Conservation (phyloP, 441 rosid genomes). For the Bocquillonia castaneifolia region DNA sequence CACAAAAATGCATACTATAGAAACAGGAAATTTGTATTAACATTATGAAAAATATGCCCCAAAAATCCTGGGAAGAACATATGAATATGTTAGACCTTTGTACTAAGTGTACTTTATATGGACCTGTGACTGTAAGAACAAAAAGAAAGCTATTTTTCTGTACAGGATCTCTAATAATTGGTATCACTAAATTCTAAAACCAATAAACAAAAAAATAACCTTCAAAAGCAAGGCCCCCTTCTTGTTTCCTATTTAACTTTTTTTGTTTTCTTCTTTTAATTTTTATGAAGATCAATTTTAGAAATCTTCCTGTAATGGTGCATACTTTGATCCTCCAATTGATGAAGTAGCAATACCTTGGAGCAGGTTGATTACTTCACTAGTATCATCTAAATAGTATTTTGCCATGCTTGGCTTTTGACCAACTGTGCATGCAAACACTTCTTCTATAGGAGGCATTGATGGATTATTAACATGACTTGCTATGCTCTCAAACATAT, state of each 20-base stretch:
- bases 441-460: conserved; percentile 40
- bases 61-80: background rate
- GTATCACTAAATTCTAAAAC: background rate
- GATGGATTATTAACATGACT: conserved; percentile 34
- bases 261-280: no score
- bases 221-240: no score
- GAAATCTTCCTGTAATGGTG: conserved; percentile 9
- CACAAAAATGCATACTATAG: no score
- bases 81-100: conserved; percentile 11
- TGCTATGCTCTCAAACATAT: conserved; percentile 71
- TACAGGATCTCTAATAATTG: background rate
- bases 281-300: background rate
- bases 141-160: conserved; percentile 2
- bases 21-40: background rate
- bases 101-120: background rate
- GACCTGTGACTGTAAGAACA: background rate
- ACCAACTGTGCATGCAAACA: conserved; percentile 76
- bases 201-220: background rate
- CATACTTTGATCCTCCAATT: conserved; percentile 25
- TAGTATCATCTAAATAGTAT: conserved; percentile 68
- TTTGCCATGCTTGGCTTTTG: conserved; percentile 86
- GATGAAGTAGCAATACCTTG: conserved; percentile 43
- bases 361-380: conserved; percentile 53
- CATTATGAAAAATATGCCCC: background rate
- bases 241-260: no score